Percentiles rank a stretch among this genome's conserved stretches.
These are phyloP conservation scores for Candida saitoana DNA, from an alignment of 805 yeast genomes.

Conservation along the genomic window DNA sequence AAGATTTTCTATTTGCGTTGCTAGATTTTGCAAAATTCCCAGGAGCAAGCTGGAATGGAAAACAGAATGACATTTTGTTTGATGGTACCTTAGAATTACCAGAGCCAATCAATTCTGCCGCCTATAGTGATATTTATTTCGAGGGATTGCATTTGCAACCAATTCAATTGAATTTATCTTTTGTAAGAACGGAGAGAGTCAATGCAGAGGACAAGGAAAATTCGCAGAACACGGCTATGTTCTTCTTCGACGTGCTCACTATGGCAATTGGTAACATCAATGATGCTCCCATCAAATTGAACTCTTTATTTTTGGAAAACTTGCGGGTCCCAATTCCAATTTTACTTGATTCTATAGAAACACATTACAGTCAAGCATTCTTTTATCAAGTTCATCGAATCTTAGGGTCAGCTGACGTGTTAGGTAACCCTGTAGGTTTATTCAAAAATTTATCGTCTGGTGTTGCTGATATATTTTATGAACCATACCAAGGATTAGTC, in stretches of 20 bases:
- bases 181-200: slow-evolving; percentile 80
- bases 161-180: slow-evolving; percentile 78
- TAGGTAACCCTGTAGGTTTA: slow-evolving; percentile 96
- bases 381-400: slow-evolving; percentile 88
- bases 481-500: slow-evolving; percentile 93
- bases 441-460: slow-evolving; percentile 93
- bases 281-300: slow-evolving; percentile 90
- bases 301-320: slow-evolving; percentile 84
- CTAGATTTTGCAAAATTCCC: slow-evolving; percentile 78
- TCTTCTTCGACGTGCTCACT: slow-evolving; percentile 78
- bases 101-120: slow-evolving; percentile 53
- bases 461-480: slow-evolving; percentile 92
- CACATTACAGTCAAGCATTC: slow-evolving; percentile 90
- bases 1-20: slow-evolving; percentile 80
- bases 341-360: slow-evolving; percentile 61
- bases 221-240: slow-evolving; percentile 64
- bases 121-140: slow-evolving; percentile 76
- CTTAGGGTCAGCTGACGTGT: slow-evolving; percentile 91
- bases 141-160: slow-evolving; percentile 94
- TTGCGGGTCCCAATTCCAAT: slow-evolving; percentile 80
- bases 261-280: slow-evolving; percentile 97
- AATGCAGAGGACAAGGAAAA: slow-evolving; percentile 59
- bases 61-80: slow-evolving; percentile 48
- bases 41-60: slow-evolving; percentile 69
- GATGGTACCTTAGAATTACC: slow-evolving; percentile 66